A percentile compares a stretch with the other conserved stretches of the same genome.
Conservation (phyloP, 2,329 filamentous ascomycete genomes). For the Kalmusia sp. region DNA sequence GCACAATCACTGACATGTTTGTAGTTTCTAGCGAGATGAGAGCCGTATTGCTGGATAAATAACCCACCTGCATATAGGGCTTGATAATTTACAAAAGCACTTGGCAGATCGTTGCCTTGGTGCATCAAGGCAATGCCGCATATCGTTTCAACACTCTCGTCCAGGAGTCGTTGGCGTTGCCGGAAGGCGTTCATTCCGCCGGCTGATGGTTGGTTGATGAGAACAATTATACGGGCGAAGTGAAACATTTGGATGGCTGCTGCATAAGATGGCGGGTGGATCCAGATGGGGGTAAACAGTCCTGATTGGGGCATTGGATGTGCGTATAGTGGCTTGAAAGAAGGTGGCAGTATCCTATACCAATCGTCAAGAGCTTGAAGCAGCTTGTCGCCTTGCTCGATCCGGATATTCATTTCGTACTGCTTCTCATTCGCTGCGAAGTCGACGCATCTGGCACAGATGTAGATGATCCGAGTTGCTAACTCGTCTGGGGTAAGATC, state of each 20-base stretch:
- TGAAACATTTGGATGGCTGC: slow-evolving; percentile 61
- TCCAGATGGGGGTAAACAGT: slow-evolving; percentile 33
- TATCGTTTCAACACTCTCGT: slow-evolving; percentile 57
- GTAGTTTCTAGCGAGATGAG: neutral
- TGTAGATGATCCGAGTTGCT: slow-evolving; percentile 60
- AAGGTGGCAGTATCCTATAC: slow-evolving; percentile 53
- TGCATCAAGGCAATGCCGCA: slow-evolving; percentile 58
- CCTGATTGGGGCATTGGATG: slow-evolving; percentile 18
- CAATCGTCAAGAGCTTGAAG: slow-evolving; percentile 60
- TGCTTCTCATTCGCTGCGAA: slow-evolving; percentile 62
- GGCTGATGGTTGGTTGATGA: slow-evolving; percentile 60
- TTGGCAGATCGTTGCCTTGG: slow-evolving; percentile 32
- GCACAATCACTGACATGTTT: no score
- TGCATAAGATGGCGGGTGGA: slow-evolving; percentile 41
- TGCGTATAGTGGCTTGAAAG: slow-evolving; percentile 53
- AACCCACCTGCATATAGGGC: slow-evolving; percentile 40
- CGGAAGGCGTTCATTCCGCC: slow-evolving; percentile 59
- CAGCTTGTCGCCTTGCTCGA: slow-evolving; percentile 55
- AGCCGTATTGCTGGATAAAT: neutral
- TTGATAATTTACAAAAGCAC: slow-evolving; percentile 36
- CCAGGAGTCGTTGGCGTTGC: slow-evolving; percentile 52
- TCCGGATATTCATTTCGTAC: slow-evolving; percentile 53
- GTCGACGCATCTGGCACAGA: slow-evolving; percentile 64
- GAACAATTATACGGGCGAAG: slow-evolving; percentile 61
- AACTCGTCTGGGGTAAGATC: slow-evolving; percentile 62